phyloP scores from a whole-genome alignment of 2,329 filamentous ascomycete species.

The Cladosporium sp. region DNA sequence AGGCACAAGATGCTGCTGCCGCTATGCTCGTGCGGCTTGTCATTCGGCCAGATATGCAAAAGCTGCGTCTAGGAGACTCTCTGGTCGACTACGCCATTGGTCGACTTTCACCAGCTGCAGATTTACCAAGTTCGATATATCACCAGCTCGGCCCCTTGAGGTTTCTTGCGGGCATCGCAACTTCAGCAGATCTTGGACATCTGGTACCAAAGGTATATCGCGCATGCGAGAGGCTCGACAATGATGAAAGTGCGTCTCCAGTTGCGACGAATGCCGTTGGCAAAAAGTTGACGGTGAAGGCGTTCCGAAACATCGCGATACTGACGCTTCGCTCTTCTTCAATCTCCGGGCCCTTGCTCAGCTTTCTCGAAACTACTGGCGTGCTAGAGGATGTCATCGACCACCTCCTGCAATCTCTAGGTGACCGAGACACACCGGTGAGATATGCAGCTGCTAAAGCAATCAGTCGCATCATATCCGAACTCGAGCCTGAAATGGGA shows the following conservation, averaged over 20 bases:
- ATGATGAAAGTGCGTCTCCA: conserved; percentile 47
- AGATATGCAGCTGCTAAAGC: conserved; percentile 89
- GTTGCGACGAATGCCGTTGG: conserved; percentile 72
- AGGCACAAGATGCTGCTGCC: conserved; percentile 86
- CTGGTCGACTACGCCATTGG: conserved; percentile 68
- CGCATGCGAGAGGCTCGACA: conserved; percentile 57
- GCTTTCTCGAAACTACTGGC: conserved; percentile 33
- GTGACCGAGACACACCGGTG: conserved; percentile 88
- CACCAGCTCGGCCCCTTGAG: conserved; percentile 73
- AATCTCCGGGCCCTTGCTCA: conserved; percentile 22
- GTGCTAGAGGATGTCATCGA: conserved; percentile 75
- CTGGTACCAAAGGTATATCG: conserved; percentile 65
- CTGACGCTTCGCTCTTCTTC: conserved; percentile 51
- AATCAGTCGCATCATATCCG: conserved; percentile 79
- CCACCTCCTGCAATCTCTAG: conserved; percentile 70
- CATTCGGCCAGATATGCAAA: conserved; percentile 85
- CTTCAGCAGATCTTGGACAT: conserved; percentile 66
- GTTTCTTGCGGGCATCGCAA: conserved; percentile 71
- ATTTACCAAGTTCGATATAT: conserved; percentile 53
- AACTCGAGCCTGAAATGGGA: conserved; percentile 75
- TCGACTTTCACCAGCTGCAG: conserved; percentile 41
- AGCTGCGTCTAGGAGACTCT: conserved; percentile 62
- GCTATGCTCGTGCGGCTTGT: conserved; percentile 74
- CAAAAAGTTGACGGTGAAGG: conserved; percentile 78
- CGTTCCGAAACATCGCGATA: conserved; percentile 69